Percentiles rank a stretch among this genome's conserved stretches.
Evolutionary conservation across 2,329 filamentous ascomycete species (phyloP).

Genomic region (Zymoseptoria ardabiliae): DNA sequence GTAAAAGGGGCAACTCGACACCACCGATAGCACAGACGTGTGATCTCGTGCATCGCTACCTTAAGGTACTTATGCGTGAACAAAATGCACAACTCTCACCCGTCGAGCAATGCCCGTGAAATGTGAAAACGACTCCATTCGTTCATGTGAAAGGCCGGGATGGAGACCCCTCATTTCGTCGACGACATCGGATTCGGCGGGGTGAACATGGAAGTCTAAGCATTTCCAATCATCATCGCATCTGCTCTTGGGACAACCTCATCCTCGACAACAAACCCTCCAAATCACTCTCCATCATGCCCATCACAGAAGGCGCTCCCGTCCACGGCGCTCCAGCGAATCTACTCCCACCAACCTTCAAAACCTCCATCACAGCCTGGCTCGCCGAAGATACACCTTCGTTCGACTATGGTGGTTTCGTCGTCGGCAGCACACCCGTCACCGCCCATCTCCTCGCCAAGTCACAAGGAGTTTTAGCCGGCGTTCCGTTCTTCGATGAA

Average conservation of each 20-base stretch:
- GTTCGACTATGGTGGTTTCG: constrained; percentile 95
- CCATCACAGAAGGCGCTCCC: constrained; percentile 46
- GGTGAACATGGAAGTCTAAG: not conserved
- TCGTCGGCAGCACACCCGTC: constrained; percentile 64
- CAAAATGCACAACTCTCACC: not conserved
- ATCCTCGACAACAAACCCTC: not conserved
- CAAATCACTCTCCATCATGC: constrained; percentile 19
- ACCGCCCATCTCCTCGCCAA: constrained; percentile 51
- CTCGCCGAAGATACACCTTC: constrained; percentile 93
- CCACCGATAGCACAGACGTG: not conserved
- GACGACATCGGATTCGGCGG: not conserved
- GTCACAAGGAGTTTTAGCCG: constrained; percentile 71
- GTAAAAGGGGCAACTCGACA: not conserved
- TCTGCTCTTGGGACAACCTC: not conserved
- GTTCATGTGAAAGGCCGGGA: no score
- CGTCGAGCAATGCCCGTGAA: not conserved
- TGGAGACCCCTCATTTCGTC: not conserved
- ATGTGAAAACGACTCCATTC: not conserved
- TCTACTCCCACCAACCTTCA: constrained; percentile 80
- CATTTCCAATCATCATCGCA: not conserved
- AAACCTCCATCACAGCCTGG: constrained; percentile 72
- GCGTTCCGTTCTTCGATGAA: constrained; percentile 90
- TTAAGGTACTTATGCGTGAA: not conserved
- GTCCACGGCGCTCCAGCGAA: constrained; percentile 56
- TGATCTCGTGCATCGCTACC: not conserved